Percentiles rank a stretch among this genome's conserved stretches.
phyloP scores from a whole-genome alignment of 768 basidiomycete genomes.

The Russula sp. region DNA sequence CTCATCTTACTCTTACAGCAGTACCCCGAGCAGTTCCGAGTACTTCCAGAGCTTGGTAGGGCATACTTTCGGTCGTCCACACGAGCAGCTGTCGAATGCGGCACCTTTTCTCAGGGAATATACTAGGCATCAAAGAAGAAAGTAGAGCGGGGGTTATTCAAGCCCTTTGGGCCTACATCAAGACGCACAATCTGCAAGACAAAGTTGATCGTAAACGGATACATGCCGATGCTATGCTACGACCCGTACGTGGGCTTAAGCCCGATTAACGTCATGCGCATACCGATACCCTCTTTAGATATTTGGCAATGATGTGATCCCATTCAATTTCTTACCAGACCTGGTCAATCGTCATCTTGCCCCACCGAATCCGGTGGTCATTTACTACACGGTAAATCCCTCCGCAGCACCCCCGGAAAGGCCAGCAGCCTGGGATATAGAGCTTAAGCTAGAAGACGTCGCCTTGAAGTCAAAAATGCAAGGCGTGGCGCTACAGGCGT shows the following conservation, averaged over 20 bases:
- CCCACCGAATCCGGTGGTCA: conserved; percentile 72
- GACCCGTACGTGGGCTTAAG: conserved; percentile 41
- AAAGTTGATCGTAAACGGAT: conserved; percentile 70
- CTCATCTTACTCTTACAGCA: conserved; percentile 86
- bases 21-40: conserved; percentile 78
- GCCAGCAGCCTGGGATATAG: conserved; percentile 72
- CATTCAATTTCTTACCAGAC: conserved; percentile 80
- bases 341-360: conserved; percentile 73
- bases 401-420: conserved; percentile 53
- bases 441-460: conserved; percentile 82
- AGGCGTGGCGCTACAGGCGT: conserved; percentile 57
- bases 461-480: conserved; percentile 66
- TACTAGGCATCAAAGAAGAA: conserved; percentile 80
- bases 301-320: conserved; percentile 61
- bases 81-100: not conserved
- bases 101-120: conserved; percentile 36
- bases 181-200: conserved; percentile 74
- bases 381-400: conserved; percentile 73
- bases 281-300: conserved; percentile 40
- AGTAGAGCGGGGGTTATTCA: conserved; percentile 76
- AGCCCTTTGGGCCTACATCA: conserved; percentile 90
- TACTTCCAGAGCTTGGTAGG: conserved; percentile 67
- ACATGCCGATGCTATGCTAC: conserved; percentile 60
- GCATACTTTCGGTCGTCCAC: not conserved
- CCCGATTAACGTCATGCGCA: not conserved